phyloP scores from a whole-genome alignment of 176 grass and related monocot genomes.

The Aegilops speltoides region DNA sequence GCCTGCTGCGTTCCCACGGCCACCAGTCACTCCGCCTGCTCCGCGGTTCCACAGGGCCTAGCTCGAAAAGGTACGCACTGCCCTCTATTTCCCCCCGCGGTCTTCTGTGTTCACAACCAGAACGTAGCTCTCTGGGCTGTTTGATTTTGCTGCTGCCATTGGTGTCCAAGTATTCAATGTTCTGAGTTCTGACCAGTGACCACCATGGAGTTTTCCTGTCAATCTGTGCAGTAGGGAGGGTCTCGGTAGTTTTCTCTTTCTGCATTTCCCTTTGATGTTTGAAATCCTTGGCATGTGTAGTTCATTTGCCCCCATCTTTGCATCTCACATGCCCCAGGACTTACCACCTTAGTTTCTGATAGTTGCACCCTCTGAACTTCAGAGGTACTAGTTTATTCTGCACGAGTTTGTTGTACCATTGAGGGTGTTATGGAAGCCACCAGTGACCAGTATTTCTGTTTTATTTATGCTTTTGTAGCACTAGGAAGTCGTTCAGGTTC shows the following conservation, averaged over 20 bases:
- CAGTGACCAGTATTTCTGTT: background rate
- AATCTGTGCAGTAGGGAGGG: background rate
- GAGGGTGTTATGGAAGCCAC: slow-evolving; percentile 5
- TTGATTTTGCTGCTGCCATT: background rate
- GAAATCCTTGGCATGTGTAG: background rate
- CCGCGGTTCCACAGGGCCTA: background rate
- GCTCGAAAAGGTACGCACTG: background rate
- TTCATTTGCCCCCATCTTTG: background rate
- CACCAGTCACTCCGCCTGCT: background rate
- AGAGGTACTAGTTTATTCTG: background rate
- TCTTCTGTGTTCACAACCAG: background rate
- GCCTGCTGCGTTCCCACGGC: background rate
- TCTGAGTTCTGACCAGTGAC: too few relatives aligned
- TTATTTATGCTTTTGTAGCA: background rate
- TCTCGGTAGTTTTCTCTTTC: background rate
- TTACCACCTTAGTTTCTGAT: background rate
- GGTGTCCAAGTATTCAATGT: too few relatives aligned
- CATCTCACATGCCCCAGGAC: too few relatives aligned
- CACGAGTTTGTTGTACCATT: background rate
- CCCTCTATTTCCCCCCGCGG: background rate
- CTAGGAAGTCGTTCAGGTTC: background rate
- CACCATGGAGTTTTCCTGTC: background rate
- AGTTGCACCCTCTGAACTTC: background rate
- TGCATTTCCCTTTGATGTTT: background rate
- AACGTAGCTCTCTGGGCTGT: background rate